Evolutionary conservation across 768 basidiomycete species (phyloP).

Genomic region (Kwoniella sp.): DNA sequence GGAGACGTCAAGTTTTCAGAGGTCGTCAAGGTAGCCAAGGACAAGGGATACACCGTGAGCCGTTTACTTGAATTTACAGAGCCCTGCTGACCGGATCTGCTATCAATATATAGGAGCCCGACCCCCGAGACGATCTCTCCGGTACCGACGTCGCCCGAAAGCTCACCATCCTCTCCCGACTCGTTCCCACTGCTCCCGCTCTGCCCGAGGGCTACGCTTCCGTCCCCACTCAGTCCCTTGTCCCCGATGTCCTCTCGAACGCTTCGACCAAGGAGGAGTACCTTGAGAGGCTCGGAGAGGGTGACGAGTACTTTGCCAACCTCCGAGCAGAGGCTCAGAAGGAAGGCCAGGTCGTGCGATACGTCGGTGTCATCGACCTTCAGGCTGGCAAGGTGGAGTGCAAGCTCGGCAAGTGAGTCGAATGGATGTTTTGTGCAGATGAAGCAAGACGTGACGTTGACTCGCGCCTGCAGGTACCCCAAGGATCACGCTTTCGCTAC

Average conservation of each 20-base stretch:
- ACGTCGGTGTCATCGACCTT: conserved; percentile 90
- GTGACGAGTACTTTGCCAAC: conserved; percentile 71
- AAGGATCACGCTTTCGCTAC: conserved; percentile 89
- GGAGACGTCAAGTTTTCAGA: conserved; percentile 68
- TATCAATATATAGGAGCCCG: conserved; percentile 98
- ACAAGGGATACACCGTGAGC: conserved; percentile 86
- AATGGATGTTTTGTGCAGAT: background rate
- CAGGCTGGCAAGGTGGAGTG: conserved; percentile 69
- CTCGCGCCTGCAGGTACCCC: conserved; percentile 63
- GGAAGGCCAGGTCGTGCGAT: conserved; percentile 81
- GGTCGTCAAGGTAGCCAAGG: conserved; percentile 79
- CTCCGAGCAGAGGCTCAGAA: conserved; percentile 71
- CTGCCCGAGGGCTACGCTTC: conserved; percentile 75
- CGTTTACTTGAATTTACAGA: too few relatives aligned
- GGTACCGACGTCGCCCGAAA: conserved; percentile 97
- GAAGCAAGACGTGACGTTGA: background rate
- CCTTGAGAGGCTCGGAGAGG: conserved; percentile 69
- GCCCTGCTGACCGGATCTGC: too few relatives aligned
- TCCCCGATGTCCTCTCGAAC: conserved; percentile 68
- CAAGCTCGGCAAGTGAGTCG: conserved; percentile 75
- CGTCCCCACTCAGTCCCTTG: conserved; percentile 77
- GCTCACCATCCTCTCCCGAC: conserved; percentile 86
- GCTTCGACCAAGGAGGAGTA: conserved; percentile 76
- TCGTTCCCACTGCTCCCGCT: conserved; percentile 52
- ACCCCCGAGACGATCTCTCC: conserved; percentile 93